Percentiles rank a stretch among this genome's conserved stretches.
Evolutionary conservation across 306 rosid species (phyloP).

Genomic region (Pterocarpus macrocarpus): DNA sequence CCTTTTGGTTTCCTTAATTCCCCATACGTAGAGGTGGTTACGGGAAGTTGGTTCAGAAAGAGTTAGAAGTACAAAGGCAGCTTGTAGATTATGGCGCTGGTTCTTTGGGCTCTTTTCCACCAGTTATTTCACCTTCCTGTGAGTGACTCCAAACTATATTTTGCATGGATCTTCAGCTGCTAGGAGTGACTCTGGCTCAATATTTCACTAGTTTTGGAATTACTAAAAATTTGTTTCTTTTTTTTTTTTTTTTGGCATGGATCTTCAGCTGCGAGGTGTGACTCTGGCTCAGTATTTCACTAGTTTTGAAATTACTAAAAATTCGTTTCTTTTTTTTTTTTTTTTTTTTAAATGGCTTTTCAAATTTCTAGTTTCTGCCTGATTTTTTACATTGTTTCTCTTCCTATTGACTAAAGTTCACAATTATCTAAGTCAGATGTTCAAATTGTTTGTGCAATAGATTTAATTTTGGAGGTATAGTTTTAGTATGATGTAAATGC

Average conservation of each 20-base stretch:
- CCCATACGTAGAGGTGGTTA: constrained; percentile 92
- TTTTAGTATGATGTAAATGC: constrained; percentile 6
- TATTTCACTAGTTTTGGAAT: constrained; percentile 14
- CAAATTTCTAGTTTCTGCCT: no score
- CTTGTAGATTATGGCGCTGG: constrained; percentile 98
- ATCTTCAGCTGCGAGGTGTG: constrained; percentile 41
- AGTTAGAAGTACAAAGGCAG: constrained; percentile 95
- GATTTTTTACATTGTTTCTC: not conserved
- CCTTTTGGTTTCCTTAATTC: constrained; percentile 66
- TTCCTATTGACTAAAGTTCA: constrained; percentile 25
- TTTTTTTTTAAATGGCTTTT: not conserved
- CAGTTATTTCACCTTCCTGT: constrained; percentile 76
- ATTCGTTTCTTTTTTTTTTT: not conserved
- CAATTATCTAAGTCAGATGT: constrained; percentile 15
- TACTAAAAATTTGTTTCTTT: not conserved
- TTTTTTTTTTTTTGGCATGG: not conserved
- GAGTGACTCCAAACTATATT: constrained; percentile 53
- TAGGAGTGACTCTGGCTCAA: constrained; percentile 19
- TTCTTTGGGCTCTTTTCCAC: constrained; percentile 86
- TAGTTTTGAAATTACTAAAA: not conserved
- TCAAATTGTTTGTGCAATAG: constrained; percentile 11
- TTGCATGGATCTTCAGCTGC: constrained; percentile 42
- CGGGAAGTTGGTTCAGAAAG: constrained; percentile 90
- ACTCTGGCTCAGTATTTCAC: constrained; percentile 16
- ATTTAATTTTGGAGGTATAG: constrained; percentile 2